Evolutionary conservation across 2,329 filamentous ascomycete genomes (phyloP).

Genomic region (Cordyceps militaris): DNA sequence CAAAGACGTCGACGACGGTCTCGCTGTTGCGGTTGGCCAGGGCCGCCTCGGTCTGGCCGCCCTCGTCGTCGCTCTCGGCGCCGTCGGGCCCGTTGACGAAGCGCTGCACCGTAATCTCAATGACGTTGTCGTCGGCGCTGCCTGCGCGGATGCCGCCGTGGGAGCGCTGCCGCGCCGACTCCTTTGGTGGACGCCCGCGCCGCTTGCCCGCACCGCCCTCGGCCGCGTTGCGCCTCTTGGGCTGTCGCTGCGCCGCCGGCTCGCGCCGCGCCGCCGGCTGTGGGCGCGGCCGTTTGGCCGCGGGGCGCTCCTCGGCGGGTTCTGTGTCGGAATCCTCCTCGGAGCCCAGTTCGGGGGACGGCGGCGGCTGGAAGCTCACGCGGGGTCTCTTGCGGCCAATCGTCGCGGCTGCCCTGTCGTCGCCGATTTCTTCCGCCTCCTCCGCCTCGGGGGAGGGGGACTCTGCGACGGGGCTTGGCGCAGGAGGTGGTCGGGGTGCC

Average conservation of each 20-base stretch:
- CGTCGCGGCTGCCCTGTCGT: not conserved
- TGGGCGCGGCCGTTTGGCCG: constrained; percentile 25
- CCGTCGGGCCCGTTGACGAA: constrained; percentile 42
- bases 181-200: constrained; percentile 16
- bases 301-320: constrained; percentile 22
- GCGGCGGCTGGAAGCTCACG: constrained; percentile 25
- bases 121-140: constrained; percentile 19
- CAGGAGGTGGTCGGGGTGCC: not conserved
- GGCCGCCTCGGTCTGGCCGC: constrained; percentile 43
- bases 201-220: not conserved
- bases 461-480: not conserved
- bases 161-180: not conserved
- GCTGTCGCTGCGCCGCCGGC: constrained; percentile 7
- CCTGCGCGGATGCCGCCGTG: not conserved
- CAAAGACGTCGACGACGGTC: constrained; percentile 55
- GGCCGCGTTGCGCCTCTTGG: not conserved
- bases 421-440: constrained; percentile 31
- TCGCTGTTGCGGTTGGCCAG: constrained; percentile 48
- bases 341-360: constrained; percentile 36
- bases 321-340: constrained; percentile 25
- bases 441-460: constrained; percentile 30
- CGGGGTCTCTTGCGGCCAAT: constrained; percentile 8
- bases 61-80: constrained; percentile 34
- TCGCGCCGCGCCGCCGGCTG: constrained; percentile 12
- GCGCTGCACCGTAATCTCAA: constrained; percentile 55